Percentiles rank a stretch among this genome's conserved stretches.
phyloP scores from a whole-genome alignment of 805 yeast genomes.

The Torulaspora gathmanii region DNA sequence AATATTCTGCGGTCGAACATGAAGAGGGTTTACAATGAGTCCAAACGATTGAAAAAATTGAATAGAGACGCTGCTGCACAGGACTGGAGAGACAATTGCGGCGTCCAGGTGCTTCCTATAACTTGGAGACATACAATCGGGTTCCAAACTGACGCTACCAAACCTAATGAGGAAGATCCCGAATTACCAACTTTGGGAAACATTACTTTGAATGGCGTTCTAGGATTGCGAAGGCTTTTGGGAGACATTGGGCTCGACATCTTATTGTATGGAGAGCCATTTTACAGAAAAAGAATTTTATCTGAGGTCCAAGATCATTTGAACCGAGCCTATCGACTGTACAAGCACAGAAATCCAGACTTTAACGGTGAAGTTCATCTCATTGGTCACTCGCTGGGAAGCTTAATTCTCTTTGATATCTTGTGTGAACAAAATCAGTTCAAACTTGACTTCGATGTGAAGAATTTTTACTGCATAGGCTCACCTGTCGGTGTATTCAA shows the following conservation, averaged over 20 bases:
- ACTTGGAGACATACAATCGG: constrained; percentile 83
- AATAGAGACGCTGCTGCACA: constrained; percentile 42
- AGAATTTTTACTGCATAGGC: constrained; percentile 74
- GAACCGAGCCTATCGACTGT: constrained; percentile 57
- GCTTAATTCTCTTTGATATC: constrained; percentile 77
- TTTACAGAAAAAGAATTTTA: constrained; percentile 57
- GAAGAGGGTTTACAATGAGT: constrained; percentile 45
- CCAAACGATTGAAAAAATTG: constrained; percentile 39
- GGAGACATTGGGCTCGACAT: constrained; percentile 88
- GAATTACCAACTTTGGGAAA: constrained; percentile 61
- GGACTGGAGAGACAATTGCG: constrained; percentile 47
- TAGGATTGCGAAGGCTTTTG: constrained; percentile 67
- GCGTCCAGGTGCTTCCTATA: constrained; percentile 81
- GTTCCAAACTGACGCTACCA: constrained; percentile 47
- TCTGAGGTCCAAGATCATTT: constrained; percentile 57
- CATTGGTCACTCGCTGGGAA: constrained; percentile 89
- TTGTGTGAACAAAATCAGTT: constrained; percentile 46
- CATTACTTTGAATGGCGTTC: constrained; percentile 72
- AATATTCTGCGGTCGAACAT: constrained; percentile 58
- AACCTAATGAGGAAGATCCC: constrained; percentile 37
- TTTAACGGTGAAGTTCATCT: constrained; percentile 79
- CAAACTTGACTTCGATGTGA: constrained; percentile 61
- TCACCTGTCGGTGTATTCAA: constrained; percentile 89
- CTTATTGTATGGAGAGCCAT: constrained; percentile 70
- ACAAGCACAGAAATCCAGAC: constrained; percentile 57